Conservation (phyloP, 768 basidiomycete species). For the Astraeus odoratus region DNA sequence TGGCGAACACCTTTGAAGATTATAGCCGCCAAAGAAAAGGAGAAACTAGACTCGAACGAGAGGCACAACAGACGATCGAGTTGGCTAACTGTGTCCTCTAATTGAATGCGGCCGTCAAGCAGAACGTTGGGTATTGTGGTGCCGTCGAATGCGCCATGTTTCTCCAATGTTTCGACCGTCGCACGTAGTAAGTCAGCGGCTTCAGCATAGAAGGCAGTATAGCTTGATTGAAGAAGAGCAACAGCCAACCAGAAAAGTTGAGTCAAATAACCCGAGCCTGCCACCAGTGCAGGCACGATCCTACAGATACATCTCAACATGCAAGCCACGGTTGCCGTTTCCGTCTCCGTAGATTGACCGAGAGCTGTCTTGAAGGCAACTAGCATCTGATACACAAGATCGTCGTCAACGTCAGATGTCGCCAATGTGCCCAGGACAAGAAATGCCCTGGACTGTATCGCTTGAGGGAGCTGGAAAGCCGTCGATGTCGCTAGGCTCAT, state of each 20-base stretch:
- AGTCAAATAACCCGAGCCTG: conserved; percentile 64
- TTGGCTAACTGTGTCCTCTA: conserved; percentile 65
- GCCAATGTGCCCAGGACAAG: conserved; percentile 79
- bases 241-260: conserved; percentile 87
- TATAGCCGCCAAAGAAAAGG: conserved; percentile 74
- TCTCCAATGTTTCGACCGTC: conserved; percentile 57
- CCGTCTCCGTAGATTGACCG: conserved; percentile 56
- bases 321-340: conserved; percentile 68
- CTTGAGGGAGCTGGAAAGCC: conserved; percentile 84
- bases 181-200: conserved; percentile 61
- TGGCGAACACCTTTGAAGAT: conserved; percentile 85
- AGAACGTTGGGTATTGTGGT: conserved; percentile 49
- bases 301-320: conserved; percentile 85
- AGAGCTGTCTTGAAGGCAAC: conserved; percentile 78
- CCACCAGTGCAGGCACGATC: conserved; percentile 62
- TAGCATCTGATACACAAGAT: conserved; percentile 88
- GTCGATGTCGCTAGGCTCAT: conserved; percentile 84
- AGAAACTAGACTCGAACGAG: conserved; percentile 73
- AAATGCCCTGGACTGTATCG: conserved; percentile 85
- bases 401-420: conserved; percentile 82
- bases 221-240: conserved; percentile 72
- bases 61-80: conserved; percentile 68
- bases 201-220: conserved; percentile 62
- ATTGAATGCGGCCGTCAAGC: conserved; percentile 52
- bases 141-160: conserved; percentile 50